Percentiles rank a stretch among this genome's conserved stretches.
These are phyloP conservation scores for Neofusicoccum sp. DNA, from an alignment of 2,329 filamentous ascomycete species.

Conservation along the genomic window DNA sequence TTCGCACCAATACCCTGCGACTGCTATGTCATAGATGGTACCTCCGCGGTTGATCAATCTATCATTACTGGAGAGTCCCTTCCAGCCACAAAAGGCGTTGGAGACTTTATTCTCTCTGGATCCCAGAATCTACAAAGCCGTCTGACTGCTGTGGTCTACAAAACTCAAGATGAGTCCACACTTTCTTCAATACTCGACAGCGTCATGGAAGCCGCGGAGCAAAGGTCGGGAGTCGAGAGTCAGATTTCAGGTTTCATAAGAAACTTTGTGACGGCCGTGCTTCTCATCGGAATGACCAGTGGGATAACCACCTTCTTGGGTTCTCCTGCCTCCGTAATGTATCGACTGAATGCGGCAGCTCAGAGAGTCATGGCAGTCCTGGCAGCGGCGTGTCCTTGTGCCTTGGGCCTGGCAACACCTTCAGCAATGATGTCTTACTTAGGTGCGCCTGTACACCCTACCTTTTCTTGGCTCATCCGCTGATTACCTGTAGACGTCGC, in stretches of 20 bases:
- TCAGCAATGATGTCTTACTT: constrained; percentile 26
- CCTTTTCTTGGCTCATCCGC: not conserved
- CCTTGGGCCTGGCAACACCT: constrained; percentile 25
- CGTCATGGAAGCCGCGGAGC: not conserved
- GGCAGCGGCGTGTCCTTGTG: constrained; percentile 26
- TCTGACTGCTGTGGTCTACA: not conserved
- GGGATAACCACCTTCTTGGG: no score
- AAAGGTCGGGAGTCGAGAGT: not conserved
- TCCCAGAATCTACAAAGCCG: no score
- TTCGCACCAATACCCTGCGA: no score
- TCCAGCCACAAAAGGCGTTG: no score
- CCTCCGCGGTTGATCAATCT: no score
- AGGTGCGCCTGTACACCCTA: not conserved
- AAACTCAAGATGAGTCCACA: not conserved
- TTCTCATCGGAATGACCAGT: no score
- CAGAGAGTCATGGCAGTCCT: constrained; percentile 23
- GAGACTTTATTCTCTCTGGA: no score
- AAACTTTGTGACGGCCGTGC: no score
- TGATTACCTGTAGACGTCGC: constrained; percentile 20
- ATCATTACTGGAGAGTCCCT: no score
- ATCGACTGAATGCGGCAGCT: constrained; percentile 8
- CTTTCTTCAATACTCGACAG: not conserved
- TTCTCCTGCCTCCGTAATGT: no score
- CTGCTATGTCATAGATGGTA: no score
- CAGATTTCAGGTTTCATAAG: not conserved